Evolutionary conservation across 2,329 filamentous ascomycete genomes (phyloP).

Genomic region (Davidsoniella eucalypti): DNA sequence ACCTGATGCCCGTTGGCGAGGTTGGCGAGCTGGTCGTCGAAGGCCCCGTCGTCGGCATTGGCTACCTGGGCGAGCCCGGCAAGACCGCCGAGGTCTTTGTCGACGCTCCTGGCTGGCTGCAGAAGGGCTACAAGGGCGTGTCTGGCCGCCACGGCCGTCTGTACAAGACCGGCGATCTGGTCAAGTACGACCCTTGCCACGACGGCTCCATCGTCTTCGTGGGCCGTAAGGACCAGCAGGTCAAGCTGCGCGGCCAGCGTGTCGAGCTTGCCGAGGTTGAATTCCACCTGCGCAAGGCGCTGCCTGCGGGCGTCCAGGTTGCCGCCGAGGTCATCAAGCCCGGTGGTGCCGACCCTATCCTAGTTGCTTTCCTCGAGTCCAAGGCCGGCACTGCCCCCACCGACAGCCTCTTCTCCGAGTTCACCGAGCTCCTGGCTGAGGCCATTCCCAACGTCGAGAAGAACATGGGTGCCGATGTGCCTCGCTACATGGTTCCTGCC

Average conservation of each 20-base stretch:
- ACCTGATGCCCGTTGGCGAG: constrained; percentile 29
- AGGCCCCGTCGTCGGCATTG: constrained; percentile 43
- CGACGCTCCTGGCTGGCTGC: constrained; percentile 35
- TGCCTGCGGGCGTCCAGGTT: constrained; percentile 27
- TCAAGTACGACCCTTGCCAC: constrained; percentile 34
- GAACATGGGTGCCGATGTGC: constrained; percentile 21
- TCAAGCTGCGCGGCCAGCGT: constrained; percentile 50
- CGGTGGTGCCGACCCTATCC: constrained; percentile 25
- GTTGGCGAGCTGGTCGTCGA: constrained; percentile 39
- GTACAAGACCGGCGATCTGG: constrained; percentile 46
- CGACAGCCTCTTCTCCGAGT: constrained; percentile 16
- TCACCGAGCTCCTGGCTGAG: constrained; percentile 20
- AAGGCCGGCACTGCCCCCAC: constrained; percentile 19
- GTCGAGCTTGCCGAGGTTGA: constrained; percentile 43
- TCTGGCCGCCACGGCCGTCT: constrained; percentile 28
- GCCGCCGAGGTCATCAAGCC: constrained; percentile 33
- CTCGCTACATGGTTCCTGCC: constrained; percentile 32
- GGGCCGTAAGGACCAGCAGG: constrained; percentile 49
- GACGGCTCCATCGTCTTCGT: constrained; percentile 39
- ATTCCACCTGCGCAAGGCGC: constrained; percentile 28
- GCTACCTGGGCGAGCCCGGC: constrained; percentile 40
- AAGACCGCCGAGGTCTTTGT: constrained; percentile 45
- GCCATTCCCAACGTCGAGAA: constrained; percentile 20
- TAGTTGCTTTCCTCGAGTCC: constrained; percentile 28
- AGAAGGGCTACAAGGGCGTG: constrained; percentile 21